These are phyloP conservation scores for Persicaria maculosa DNA, from an alignment of 148 eudicot genomes.

Conservation along the genomic window DNA sequence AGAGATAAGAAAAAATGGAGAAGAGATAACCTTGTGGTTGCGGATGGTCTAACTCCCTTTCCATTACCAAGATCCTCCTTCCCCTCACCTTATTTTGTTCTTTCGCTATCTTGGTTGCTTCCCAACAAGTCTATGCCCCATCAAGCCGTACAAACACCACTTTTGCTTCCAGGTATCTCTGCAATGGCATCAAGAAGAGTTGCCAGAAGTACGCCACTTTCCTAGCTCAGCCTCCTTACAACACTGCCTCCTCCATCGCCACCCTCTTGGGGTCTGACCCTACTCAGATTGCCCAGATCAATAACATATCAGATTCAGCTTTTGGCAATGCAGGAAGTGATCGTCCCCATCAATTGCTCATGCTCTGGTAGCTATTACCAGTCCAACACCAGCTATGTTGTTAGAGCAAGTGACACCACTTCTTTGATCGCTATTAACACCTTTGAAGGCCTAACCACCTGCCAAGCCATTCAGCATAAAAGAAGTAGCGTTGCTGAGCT, in stretches of 20 bases:
- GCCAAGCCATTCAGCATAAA: conserved; percentile 46
- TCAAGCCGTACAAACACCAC: too few relatives aligned
- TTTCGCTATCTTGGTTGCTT: conserved; percentile 17
- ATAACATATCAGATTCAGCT: conserved; percentile 25
- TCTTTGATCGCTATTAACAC: conserved; percentile 25
- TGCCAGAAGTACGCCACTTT: conserved; percentile 67
- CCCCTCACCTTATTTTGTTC: conserved; percentile 7
- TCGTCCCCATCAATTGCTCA: too few relatives aligned
- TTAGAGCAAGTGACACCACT: conserved; percentile 17
- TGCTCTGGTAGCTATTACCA: conserved; percentile 57
- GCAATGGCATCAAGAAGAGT: conserved; percentile 49
- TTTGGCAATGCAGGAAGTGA: conserved; percentile 32
- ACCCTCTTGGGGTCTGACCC: conserved; percentile 28
- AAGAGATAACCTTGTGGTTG: too few relatives aligned
- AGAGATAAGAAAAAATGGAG: too few relatives aligned
- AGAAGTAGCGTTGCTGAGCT: conserved; percentile 19
- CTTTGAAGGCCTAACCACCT: conserved; percentile 64
- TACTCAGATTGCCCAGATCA: conserved; percentile 38
- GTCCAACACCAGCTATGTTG: conserved; percentile 34
- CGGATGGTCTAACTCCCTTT: too few relatives aligned
- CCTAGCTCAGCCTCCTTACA: conserved; percentile 43
- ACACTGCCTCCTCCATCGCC: conserved; percentile 48
- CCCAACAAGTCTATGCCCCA: conserved; percentile 62
- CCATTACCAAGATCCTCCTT: neutral
- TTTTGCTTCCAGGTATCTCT: conserved; percentile 48